Conservation (phyloP, 441 rosid genomes). For the Capsella rubella region DNA sequence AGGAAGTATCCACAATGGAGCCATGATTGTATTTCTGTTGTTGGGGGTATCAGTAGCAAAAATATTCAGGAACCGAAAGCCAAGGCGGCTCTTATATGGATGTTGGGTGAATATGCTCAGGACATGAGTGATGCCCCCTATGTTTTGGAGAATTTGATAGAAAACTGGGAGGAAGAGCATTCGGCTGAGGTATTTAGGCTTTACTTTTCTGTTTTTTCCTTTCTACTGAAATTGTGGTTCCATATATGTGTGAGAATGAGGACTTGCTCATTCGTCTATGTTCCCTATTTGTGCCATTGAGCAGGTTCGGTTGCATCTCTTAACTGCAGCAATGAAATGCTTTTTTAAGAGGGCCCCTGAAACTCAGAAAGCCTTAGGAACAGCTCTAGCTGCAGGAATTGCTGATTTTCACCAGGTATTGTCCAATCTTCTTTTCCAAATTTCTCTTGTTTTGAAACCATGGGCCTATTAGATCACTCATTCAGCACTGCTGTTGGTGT, state of each 20-base stretch:
- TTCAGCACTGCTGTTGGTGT: constrained; percentile 44
- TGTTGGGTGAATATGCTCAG: constrained; percentile 97
- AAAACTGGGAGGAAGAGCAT: constrained; percentile 95
- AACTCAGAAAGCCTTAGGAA: constrained; percentile 91
- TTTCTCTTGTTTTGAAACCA: constrained; percentile 15
- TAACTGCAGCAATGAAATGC: constrained; percentile 94
- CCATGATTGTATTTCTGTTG: constrained; percentile 99
- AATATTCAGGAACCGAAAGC: constrained; percentile 96
- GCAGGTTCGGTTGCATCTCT: constrained; percentile 96
- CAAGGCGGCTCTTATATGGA: constrained; percentile 98
- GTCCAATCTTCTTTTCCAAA: constrained; percentile 29
- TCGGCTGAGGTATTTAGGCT: constrained; percentile 74
- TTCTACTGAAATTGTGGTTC: constrained; percentile 31
- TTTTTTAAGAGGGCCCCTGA: constrained; percentile 96
- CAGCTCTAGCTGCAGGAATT: constrained; percentile 89
- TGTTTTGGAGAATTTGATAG: constrained; percentile 80
- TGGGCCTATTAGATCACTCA: constrained; percentile 5
- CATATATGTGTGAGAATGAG: constrained; percentile 16
- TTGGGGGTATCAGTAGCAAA: constrained; percentile 93
- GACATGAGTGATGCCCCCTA: constrained; percentile 99
- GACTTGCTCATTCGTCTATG: constrained; percentile 20
- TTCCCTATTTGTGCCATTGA: constrained; percentile 34
- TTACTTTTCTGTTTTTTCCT: constrained; percentile 14
- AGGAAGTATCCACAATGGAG: constrained; percentile 99
- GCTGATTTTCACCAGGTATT: constrained; percentile 92